Conservation (phyloP, 2,329 filamentous ascomycete genomes). For the Blumeria hordei region DNA sequence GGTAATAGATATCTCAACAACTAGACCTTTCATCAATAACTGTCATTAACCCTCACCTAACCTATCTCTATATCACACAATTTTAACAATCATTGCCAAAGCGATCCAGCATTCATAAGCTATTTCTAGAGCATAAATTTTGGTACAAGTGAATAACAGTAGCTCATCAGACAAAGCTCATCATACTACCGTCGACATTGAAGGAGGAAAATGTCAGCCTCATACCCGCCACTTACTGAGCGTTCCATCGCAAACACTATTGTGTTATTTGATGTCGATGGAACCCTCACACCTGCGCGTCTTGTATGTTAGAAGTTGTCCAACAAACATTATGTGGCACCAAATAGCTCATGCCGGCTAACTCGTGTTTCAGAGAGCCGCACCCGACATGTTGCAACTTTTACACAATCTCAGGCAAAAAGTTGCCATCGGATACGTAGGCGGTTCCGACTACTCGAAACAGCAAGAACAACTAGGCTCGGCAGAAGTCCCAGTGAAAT, state of each 20-base stretch:
- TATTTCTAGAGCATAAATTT: too few relatives aligned
- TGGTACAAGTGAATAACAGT: too few relatives aligned
- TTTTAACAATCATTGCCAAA: too few relatives aligned
- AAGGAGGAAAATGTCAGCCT: conserved; percentile 3
- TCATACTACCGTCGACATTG: too few relatives aligned
- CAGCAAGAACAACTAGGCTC: conserved; percentile 88
- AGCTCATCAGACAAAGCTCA: too few relatives aligned
- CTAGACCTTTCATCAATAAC: too few relatives aligned
- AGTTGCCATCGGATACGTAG: conserved; percentile 75
- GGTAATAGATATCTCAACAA: too few relatives aligned
- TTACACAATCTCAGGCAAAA: conserved; percentile 65
- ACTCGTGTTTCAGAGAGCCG: conserved; percentile 28
- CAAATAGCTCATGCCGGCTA: too few relatives aligned
- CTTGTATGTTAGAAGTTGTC: conserved; percentile 25
- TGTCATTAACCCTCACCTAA: too few relatives aligned
- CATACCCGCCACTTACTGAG: conserved; percentile 45
- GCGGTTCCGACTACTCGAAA: conserved; percentile 76
- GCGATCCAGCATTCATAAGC: too few relatives aligned
- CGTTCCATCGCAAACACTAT: conserved; percentile 84
- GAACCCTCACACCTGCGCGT: conserved; percentile 65
- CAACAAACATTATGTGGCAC: too few relatives aligned
- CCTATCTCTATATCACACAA: too few relatives aligned
- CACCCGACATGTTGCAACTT: conserved; percentile 60
- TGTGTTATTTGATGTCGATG: conserved; percentile 89
- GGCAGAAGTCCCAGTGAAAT: conserved; percentile 39